phyloP scores from a whole-genome alignment of 495 filamentous ascomycete genomes.

The Usnea hakonensis region DNA sequence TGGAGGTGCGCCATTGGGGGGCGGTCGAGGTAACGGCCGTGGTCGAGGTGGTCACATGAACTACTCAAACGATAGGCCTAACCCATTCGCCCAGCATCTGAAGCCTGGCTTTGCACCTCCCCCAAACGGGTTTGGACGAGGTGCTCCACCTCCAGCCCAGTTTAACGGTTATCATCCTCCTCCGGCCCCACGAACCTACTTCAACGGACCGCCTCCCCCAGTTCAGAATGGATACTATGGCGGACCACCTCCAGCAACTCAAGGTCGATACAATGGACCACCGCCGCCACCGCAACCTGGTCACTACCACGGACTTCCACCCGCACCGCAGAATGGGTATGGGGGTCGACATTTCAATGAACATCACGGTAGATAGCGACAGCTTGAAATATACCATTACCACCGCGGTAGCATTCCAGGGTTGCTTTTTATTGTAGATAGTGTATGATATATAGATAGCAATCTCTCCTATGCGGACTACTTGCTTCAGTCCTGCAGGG shows the following conservation, averaged over 20 bases:
- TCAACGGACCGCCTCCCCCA: constrained; percentile 11
- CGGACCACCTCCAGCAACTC: constrained; percentile 12
- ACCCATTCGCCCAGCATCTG: constrained; percentile 48
- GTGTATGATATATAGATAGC: background rate
- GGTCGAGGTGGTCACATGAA: constrained; percentile 48
- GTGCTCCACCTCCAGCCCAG: constrained; percentile 14
- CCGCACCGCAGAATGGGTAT: constrained; percentile 6
- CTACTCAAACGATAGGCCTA: constrained; percentile 39
- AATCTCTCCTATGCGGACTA: background rate
- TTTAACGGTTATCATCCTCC: constrained; percentile 13
- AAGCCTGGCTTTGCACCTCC: constrained; percentile 43
- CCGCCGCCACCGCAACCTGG: constrained; percentile 10
- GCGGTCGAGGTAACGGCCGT: constrained; percentile 33
- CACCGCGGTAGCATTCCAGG: background rate
- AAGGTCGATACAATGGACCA: constrained; percentile 11
- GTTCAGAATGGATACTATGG: constrained; percentile 11
- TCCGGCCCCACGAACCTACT: constrained; percentile 4
- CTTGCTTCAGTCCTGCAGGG: background rate
- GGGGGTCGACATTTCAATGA: constrained; percentile 2
- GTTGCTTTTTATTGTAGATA: background rate
- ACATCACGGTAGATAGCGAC: constrained; percentile 5
- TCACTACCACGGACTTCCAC: constrained; percentile 10
- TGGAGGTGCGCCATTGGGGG: constrained; percentile 54
- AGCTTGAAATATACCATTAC: background rate
- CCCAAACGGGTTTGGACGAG: constrained; percentile 15